Evolutionary conservation across 2,329 filamentous ascomycete species (phyloP).

Genomic region (Fusarium fujikuroi): DNA sequence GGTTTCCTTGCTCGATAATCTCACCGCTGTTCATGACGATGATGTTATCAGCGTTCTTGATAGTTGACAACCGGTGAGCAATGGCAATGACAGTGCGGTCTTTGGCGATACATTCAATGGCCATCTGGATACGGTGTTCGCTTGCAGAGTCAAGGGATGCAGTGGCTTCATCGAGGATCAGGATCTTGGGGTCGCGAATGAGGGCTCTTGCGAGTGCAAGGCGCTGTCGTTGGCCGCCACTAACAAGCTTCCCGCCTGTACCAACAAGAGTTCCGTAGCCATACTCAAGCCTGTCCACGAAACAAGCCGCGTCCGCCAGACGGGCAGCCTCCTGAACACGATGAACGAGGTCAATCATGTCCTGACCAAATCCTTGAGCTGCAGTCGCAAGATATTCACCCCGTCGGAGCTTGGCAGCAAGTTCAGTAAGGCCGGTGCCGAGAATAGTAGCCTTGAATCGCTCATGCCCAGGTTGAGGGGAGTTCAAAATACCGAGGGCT

Average conservation of each 20-base stretch:
- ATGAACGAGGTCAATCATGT: conserved; percentile 61
- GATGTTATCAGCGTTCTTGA: conserved; percentile 73
- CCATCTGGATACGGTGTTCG: conserved; percentile 64
- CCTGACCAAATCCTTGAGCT: conserved; percentile 55
- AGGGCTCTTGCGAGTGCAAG: conserved; percentile 68
- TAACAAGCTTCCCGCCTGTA: conserved; percentile 63
- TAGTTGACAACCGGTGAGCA: conserved; percentile 70
- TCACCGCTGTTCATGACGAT: conserved; percentile 70
- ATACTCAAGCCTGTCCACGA: conserved; percentile 64
- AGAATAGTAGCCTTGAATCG: conserved; percentile 59
- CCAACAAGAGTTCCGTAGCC: conserved; percentile 66
- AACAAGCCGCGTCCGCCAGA: conserved; percentile 68
- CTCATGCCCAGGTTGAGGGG: conserved; percentile 52
- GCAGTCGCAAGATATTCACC: conserved; percentile 60
- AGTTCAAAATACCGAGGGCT: conserved; percentile 60
- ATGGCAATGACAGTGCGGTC: conserved; percentile 74
- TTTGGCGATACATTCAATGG: conserved; percentile 57
- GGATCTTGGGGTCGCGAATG: conserved; percentile 65
- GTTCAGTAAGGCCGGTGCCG: conserved; percentile 58
- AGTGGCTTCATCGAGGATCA: conserved; percentile 72
- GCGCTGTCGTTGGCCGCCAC: conserved; percentile 70
- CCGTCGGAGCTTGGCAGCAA: conserved; percentile 62
- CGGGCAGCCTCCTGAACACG: conserved; percentile 62
- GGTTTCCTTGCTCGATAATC: conserved; percentile 72
- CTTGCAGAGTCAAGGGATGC: conserved; percentile 68